A percentile compares a stretch with the other conserved stretches of the same genome.
phyloP scores from a whole-genome alignment of 352 stramenopile genomes.

The Globisporangium rhizosaccharum region DNA sequence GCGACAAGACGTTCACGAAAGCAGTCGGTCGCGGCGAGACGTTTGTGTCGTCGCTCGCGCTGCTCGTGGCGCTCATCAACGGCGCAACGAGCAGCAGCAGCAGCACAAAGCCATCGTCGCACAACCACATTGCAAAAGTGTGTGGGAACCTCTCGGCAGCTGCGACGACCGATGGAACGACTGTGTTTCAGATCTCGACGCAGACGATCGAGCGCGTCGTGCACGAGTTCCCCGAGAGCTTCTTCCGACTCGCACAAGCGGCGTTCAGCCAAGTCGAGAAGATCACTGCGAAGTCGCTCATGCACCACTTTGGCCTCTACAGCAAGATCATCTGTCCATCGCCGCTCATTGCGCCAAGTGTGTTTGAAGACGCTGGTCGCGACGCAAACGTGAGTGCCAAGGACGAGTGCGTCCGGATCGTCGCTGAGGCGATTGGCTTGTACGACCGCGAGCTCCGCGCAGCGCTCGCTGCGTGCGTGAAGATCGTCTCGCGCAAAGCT shows the following conservation, averaged over 20 bases:
- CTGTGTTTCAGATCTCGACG: constrained; percentile 60
- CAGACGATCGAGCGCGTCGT: constrained; percentile 45
- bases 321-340: constrained; percentile 31
- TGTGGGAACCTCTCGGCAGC: constrained; percentile 49
- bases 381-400: constrained; percentile 8
- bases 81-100: constrained; percentile 21
- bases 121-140: constrained; percentile 25
- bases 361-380: constrained; percentile 12
- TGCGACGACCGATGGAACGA: constrained; percentile 39
- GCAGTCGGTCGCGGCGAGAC: constrained; percentile 53
- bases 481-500: constrained; percentile 25
- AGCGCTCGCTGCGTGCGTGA: constrained; percentile 24
- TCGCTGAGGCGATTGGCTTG: constrained; percentile 46
- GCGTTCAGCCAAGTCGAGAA: constrained; percentile 79
- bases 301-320: constrained; percentile 76
- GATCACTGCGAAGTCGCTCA: constrained; percentile 70
- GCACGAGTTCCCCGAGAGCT: constrained; percentile 54
- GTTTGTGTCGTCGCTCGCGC: constrained; percentile 58
- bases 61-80: constrained; percentile 54
- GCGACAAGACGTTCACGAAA: constrained; percentile 41
- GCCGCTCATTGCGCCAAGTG: constrained; percentile 25
- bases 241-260: constrained; percentile 69
- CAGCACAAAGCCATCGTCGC: not conserved
- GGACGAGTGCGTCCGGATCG: constrained; percentile 23
- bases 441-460: constrained; percentile 29